Percentiles rank a stretch among this genome's conserved stretches.
Conservation (phyloP, 176 grass and related monocot genomes). For the Avena atlantica region DNA sequence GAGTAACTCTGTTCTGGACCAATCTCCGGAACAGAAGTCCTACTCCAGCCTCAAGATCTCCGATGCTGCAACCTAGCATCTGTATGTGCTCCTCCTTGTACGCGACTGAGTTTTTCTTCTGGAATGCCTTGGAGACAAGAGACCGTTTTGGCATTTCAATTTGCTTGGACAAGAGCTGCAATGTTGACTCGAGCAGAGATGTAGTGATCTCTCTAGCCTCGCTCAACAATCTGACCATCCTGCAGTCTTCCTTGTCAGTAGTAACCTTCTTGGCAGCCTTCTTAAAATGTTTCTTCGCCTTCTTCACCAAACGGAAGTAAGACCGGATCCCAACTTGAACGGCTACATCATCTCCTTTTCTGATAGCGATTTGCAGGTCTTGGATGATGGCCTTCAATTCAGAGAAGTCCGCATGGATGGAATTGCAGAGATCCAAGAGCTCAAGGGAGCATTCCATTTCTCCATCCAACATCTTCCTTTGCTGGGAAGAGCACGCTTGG, state of each 20-base stretch:
- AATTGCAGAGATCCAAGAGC: conserved; percentile 39
- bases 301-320: conserved; percentile 6
- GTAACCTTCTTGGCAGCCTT: background rate
- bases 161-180: background rate
- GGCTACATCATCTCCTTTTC: conserved; percentile 17
- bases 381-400: conserved; percentile 36
- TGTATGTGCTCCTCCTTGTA: background rate
- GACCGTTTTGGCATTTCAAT: background rate
- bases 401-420: background rate
- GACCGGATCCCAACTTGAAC: conserved; percentile 19
- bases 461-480: conserved; percentile 46
- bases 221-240: conserved; percentile 13
- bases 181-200: conserved; percentile 38
- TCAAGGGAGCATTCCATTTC: conserved; percentile 44
- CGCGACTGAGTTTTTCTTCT: background rate
- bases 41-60: background rate
- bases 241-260: background rate
- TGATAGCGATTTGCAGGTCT: background rate
- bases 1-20: conserved; percentile 21
- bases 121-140: conserved; percentile 1
- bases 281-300: conserved; percentile 41
- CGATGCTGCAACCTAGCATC: background rate
- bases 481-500: conserved; percentile 28
- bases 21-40: background rate
- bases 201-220: conserved; percentile 24